Conservation (phyloP, 768 basidiomycete species). For the Suillus bovinus region DNA sequence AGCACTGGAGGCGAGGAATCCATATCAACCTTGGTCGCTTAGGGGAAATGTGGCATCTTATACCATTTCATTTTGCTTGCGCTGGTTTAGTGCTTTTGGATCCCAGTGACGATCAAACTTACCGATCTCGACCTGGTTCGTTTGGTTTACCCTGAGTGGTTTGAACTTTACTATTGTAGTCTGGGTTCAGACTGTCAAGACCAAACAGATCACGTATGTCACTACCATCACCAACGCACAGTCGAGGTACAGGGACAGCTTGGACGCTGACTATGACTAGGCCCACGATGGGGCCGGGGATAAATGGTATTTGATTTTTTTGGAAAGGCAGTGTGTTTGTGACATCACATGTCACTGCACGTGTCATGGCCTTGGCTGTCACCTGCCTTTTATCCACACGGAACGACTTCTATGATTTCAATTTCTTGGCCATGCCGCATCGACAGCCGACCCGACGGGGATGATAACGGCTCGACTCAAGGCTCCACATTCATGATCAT, state of each 20-base stretch:
- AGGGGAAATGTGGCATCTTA: not conserved
- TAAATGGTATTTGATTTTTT: too few relatives aligned
- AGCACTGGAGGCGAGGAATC: not conserved
- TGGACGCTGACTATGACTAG: too few relatives aligned
- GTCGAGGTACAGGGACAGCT: too few relatives aligned
- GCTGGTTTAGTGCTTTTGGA: not conserved
- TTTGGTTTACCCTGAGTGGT: not conserved
- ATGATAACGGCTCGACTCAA: not conserved
- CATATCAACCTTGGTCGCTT: not conserved
- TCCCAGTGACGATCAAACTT: not conserved
- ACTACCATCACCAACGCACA: too few relatives aligned
- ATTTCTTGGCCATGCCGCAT: not conserved
- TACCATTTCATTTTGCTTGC: not conserved
- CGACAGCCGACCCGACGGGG: too few relatives aligned
- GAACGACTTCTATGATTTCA: not conserved
- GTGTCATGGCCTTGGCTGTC: not conserved
- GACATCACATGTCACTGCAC: not conserved
- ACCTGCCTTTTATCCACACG: not conserved
- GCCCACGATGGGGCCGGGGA: too few relatives aligned
- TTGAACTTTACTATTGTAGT: not conserved
- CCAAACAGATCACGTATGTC: too few relatives aligned
- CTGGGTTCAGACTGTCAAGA: too few relatives aligned
- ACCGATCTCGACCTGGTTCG: not conserved
- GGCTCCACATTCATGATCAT: not conserved
- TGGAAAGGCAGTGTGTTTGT: not conserved